Percentiles rank a stretch among this genome's conserved stretches.
These are phyloP conservation scores for Rhamnella rubrinervis DNA, from an alignment of 331 rosid species.

Conservation along the genomic window DNA sequence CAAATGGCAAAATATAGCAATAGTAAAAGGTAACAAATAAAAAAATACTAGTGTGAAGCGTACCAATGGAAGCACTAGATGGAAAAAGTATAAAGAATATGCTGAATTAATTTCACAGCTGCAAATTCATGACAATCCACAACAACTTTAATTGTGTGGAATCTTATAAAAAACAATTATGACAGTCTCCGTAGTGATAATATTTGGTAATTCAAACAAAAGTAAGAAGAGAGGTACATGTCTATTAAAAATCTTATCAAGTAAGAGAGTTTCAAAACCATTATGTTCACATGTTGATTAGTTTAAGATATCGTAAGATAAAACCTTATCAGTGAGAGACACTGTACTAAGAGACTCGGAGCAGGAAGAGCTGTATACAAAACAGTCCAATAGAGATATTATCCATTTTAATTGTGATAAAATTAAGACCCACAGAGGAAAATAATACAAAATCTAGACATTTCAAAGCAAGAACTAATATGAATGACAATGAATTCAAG, in stretches of 20 bases:
- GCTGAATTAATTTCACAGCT: constrained; percentile 69
- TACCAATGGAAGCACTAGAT: constrained; percentile 90
- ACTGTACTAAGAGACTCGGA: constrained; percentile 44
- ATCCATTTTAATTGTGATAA: too few relatives aligned
- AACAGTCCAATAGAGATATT: too few relatives aligned
- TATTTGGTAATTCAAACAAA: background rate
- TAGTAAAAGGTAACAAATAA: background rate
- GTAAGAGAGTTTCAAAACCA: background rate
- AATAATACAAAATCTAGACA: too few relatives aligned
- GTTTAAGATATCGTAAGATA: constrained; percentile 7
- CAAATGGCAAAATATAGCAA: background rate
- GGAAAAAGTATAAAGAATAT: constrained; percentile 78
- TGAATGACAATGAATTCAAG: too few relatives aligned
- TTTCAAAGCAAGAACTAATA: too few relatives aligned
- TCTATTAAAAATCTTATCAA: background rate
- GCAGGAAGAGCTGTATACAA: constrained; percentile 43
- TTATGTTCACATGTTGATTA: background rate
- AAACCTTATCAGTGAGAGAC: too few relatives aligned
- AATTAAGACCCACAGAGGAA: too few relatives aligned
- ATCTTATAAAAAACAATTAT: constrained; percentile 40
- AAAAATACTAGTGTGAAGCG: constrained; percentile 12
- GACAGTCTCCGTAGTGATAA: constrained; percentile 1
- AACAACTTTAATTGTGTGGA: constrained; percentile 48
- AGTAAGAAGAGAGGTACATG: background rate
- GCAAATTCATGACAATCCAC: constrained; percentile 88